These are phyloP conservation scores for Boletus fagicola DNA, from an alignment of 768 basidiomycete genomes.

Conservation along the genomic window DNA sequence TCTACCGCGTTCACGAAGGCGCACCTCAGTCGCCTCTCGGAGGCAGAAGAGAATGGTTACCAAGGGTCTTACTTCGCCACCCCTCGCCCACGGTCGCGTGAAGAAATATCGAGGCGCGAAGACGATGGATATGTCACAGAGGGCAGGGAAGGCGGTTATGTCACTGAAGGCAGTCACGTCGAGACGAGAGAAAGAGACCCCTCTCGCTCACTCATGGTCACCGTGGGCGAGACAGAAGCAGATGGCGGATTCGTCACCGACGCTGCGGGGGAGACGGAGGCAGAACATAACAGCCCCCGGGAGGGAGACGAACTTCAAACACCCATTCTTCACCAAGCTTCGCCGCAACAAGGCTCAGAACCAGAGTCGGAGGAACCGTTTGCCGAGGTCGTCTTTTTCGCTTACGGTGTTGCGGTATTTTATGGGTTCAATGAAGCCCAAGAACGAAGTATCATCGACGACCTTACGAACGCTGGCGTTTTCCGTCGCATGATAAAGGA, in stretches of 20 bases:
- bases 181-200: slow-evolving; percentile 4
- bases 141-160: slow-evolving; percentile 56
- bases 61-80: slow-evolving; percentile 76
- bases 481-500: slow-evolving; percentile 60
- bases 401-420: slow-evolving; percentile 90
- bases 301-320: slow-evolving; percentile 5
- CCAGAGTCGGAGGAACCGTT: slow-evolving; percentile 42
- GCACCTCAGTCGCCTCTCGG: slow-evolving; percentile 66
- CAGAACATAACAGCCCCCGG: slow-evolving; percentile 5
- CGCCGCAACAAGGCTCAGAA: neutral
- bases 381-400: slow-evolving; percentile 77
- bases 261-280: slow-evolving; percentile 13
- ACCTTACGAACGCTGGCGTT: slow-evolving; percentile 69
- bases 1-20: slow-evolving; percentile 63
- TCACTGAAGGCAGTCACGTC: slow-evolving; percentile 38
- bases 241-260: slow-evolving; percentile 16
- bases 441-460: slow-evolving; percentile 82
- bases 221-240: slow-evolving; percentile 6
- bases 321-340: slow-evolving; percentile 1
- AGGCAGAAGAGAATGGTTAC: slow-evolving; percentile 89
- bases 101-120: slow-evolving; percentile 15
- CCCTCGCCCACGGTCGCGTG: slow-evolving; percentile 18
- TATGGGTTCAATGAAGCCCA: slow-evolving; percentile 81
- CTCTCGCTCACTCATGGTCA: neutral
- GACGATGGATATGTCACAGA: slow-evolving; percentile 28